Evolutionary conservation across 1,284 basidiomycete genomes (phyloP).

Genomic region (Puccinia coronata): DNA sequence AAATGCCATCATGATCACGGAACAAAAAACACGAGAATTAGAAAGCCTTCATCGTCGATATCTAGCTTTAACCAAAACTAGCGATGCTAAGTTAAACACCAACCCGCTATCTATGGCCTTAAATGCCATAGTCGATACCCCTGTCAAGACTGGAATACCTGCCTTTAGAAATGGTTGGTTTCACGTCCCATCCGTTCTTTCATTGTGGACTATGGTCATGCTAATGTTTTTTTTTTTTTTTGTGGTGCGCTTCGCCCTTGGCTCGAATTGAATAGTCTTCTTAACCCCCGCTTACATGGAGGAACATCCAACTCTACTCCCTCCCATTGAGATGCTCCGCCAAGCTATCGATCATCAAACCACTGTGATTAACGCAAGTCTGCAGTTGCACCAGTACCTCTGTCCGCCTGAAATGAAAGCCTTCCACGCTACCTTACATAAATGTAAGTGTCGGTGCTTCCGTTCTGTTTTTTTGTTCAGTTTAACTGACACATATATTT

Average conservation of each 20-base stretch:
- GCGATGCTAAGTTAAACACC: constrained; percentile 69
- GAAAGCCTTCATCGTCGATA: constrained; percentile 71
- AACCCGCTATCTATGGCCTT: constrained; percentile 83
- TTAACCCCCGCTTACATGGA: constrained; percentile 71
- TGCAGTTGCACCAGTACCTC: constrained; percentile 77
- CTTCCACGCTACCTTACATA: constrained; percentile 86
- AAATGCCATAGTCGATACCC: constrained; percentile 83
- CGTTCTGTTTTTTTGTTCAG: background rate
- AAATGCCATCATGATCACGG: constrained; percentile 77
- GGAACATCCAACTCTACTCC: constrained; percentile 71
- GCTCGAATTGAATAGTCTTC: constrained; percentile 64
- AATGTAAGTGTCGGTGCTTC: constrained; percentile 55
- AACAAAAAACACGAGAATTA: constrained; percentile 74
- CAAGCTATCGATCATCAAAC: constrained; percentile 80
- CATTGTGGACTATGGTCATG: background rate
- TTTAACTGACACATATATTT: background rate
- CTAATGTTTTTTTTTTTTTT: constrained; percentile 1
- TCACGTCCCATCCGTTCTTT: background rate
- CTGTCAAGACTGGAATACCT: constrained; percentile 73
- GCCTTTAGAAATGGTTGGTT: constrained; percentile 66
- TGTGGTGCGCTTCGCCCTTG: background rate
- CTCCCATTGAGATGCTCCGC: constrained; percentile 71
- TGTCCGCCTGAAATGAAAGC: constrained; percentile 82
- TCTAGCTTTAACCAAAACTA: constrained; percentile 72
- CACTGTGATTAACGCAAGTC: constrained; percentile 74